Conservation (phyloP, 2,329 filamentous ascomycete genomes). For the Lasiodiplodia sp. region DNA sequence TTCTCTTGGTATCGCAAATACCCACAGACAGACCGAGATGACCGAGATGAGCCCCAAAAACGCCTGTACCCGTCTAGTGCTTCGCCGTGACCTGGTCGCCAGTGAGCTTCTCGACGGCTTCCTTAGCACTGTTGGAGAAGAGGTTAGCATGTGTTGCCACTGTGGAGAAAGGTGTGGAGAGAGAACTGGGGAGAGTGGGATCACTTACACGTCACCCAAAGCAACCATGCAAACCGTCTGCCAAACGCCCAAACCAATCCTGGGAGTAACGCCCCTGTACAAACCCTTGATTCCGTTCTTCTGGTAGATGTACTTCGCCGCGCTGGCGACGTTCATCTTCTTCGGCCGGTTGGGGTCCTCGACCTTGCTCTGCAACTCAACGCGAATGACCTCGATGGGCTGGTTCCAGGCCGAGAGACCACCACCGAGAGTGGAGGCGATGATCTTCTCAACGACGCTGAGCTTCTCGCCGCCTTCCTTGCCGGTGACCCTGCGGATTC, state of each 20-base stretch:
- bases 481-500: slow-evolving; percentile 78
- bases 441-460: slow-evolving; percentile 81
- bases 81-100: slow-evolving; percentile 70
- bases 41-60: slow-evolving; percentile 18
- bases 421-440: slow-evolving; percentile 86
- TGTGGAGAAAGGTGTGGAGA: neutral
- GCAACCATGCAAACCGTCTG: slow-evolving; percentile 99
- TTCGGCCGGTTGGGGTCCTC: slow-evolving; percentile 97
- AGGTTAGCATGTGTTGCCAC: neutral
- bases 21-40: slow-evolving; percentile 24
- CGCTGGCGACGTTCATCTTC: slow-evolving; percentile 96
- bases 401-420: slow-evolving; percentile 98
- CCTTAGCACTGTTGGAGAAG: slow-evolving; percentile 62
- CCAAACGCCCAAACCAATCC: slow-evolving; percentile 96
- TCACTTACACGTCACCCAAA: slow-evolving; percentile 88
- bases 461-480: slow-evolving; percentile 86
- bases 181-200: neutral
- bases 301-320: slow-evolving; percentile 83
- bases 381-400: slow-evolving; percentile 98
- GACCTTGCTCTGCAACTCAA: slow-evolving; percentile 99
- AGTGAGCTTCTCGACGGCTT: slow-evolving; percentile 69
- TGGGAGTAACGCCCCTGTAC: slow-evolving; percentile 93
- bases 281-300: slow-evolving; percentile 89
- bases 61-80: slow-evolving; percentile 57
- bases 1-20: slow-evolving; percentile 7